Base-by-base conservation (phyloP, 345 rosid species). In the Odontarrhena argentea region DNA sequence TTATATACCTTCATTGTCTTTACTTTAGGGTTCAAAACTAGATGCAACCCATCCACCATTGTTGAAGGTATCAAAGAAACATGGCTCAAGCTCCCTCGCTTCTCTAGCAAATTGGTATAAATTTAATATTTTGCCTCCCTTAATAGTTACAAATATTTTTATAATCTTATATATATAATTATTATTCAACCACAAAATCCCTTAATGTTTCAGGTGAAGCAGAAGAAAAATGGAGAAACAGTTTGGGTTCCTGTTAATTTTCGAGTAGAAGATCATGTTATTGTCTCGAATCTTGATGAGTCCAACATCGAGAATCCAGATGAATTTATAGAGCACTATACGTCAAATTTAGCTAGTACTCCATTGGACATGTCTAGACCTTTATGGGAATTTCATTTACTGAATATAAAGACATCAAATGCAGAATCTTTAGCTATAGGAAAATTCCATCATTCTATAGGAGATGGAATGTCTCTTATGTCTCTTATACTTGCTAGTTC, bases 361-460 rank as follows among this genome's bases (percentile, higher is more conserved):
- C 80, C 86, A 1, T 12, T 89, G 64, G 88, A 86, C 74, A 6
- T 52, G 51, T 78, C 89, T 1, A 81, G 77, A 51, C 96, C 93
- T 6, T 55, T 85, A 6, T 89, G 96, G 93, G 91, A 89, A 44
- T 54, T 89, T 32, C 96, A 87, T 73, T 25, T 89, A 34, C 81
- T 86, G 7, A 86, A 89, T 54, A 52, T 85, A 9, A 82, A 62
- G 55, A 85, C 86, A 14, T 74, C 79, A 0, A 86, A 87, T 18
- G 89, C 96, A 5, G 85, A 85, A 67, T 78, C 91, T 0, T 7
- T 71, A 0, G 41, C 53, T 14, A 52, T 85, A 41, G 55, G 71
- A 11, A 48, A 83, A 24, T 32, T 78, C 10, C 89, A 83, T 76
- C 89, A 87, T 70, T 81, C 86, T 0, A 10, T 87, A 0, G 85